These are phyloP conservation scores for Chaetomium strumarium DNA, from an alignment of 2,329 filamentous ascomycete genomes.

Conservation along the genomic window DNA sequence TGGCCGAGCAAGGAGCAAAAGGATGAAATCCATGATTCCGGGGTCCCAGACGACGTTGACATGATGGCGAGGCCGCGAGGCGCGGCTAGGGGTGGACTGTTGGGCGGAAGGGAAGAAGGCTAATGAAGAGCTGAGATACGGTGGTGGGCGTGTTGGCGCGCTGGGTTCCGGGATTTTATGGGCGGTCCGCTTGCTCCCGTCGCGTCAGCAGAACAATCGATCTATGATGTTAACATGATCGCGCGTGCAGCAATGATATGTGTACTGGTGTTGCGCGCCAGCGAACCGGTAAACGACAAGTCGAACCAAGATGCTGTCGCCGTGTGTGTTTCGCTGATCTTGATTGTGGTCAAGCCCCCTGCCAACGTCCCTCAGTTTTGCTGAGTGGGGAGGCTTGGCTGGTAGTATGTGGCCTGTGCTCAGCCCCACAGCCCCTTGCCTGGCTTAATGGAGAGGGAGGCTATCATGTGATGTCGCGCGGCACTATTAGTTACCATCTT, in stretches of 20 bases:
- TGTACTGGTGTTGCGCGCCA: not conserved
- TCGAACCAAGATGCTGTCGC: not conserved
- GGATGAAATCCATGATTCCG: slow-evolving; percentile 95
- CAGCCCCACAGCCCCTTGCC: slow-evolving; percentile 12
- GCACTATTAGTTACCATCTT: no score
- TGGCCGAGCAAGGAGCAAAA: slow-evolving; percentile 95
- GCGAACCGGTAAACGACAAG: not conserved
- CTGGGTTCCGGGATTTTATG: slow-evolving; percentile 2
- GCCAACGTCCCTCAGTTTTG: slow-evolving; percentile 5
- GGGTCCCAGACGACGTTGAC: slow-evolving; percentile 55
- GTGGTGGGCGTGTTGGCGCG: not conserved
- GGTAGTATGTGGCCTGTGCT: slow-evolving; percentile 10
- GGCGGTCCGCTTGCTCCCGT: slow-evolving; percentile 9
- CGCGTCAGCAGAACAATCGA: slow-evolving; percentile 14
- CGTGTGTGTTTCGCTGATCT: not conserved
- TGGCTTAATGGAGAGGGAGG: not conserved
- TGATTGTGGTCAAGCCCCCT: not conserved
- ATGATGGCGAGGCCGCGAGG: slow-evolving; percentile 33
- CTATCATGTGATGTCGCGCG: slow-evolving; percentile 10
- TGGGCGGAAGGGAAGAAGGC: not conserved
- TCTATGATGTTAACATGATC: slow-evolving; percentile 22
- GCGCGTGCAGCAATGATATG: slow-evolving; percentile 1
- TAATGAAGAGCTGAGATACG: not conserved
- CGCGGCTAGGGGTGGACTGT: not conserved
- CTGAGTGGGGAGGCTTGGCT: slow-evolving; percentile 1